These are phyloP conservation scores for Ophiostoma sp. DNA, from an alignment of 2,329 filamentous ascomycete species.

Conservation along the genomic window DNA sequence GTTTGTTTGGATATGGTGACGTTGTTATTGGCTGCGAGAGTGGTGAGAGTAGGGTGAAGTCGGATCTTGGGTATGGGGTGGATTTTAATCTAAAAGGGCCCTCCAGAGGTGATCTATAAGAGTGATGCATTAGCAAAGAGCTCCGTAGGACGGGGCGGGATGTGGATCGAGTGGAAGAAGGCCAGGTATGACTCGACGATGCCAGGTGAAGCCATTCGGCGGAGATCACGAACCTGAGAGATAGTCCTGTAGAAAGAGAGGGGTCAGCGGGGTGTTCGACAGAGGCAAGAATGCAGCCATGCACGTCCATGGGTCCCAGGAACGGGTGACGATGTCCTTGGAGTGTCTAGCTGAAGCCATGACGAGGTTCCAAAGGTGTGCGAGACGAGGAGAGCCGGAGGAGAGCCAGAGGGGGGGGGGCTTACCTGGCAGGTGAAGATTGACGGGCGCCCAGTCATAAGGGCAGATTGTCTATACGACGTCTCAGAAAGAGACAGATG, in stretches of 20 bases:
- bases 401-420: slow-evolving; percentile 22
- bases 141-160: background rate
- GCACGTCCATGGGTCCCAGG: background rate
- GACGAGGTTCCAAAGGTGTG: background rate
- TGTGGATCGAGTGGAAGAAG: background rate
- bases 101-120: slow-evolving; percentile 50
- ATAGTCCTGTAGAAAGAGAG: slow-evolving; percentile 54
- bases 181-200: background rate
- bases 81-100: slow-evolving; percentile 44
- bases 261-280: slow-evolving; percentile 16
- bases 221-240: slow-evolving; percentile 59
- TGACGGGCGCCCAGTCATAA: slow-evolving; percentile 81
- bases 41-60: slow-evolving; percentile 24
- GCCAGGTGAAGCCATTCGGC: too few species aligned
- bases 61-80: slow-evolving; percentile 21
- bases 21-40: slow-evolving; percentile 6
- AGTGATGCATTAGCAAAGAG: slow-evolving; percentile 19
- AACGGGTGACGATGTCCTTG: background rate
- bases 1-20: slow-evolving; percentile 30
- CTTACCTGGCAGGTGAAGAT: slow-evolving; percentile 82
- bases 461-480: slow-evolving; percentile 50
- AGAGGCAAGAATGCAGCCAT: background rate
- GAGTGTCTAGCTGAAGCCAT: background rate
- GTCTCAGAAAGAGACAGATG: slow-evolving; percentile 31
- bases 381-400: background rate